These are phyloP conservation scores for Yamadazyma sp. DNA, from an alignment of 1,139 yeast species.

Conservation along the genomic window DNA sequence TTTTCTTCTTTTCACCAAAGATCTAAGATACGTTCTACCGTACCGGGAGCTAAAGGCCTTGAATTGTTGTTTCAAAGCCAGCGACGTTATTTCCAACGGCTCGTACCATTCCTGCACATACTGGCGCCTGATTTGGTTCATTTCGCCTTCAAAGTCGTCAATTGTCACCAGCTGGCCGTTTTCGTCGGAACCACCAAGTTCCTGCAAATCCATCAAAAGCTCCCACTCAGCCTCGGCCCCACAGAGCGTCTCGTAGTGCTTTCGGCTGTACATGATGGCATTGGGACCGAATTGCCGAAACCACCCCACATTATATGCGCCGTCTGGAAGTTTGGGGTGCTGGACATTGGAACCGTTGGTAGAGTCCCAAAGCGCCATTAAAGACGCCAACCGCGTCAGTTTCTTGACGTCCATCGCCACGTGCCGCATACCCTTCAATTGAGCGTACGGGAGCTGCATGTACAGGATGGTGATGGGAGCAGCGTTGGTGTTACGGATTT, in stretches of 20 bases:
- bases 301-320: slow-evolving; percentile 25
- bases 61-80: slow-evolving; percentile 16
- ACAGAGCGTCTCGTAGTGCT: slow-evolving; percentile 27
- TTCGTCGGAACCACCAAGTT: slow-evolving; percentile 2
- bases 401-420: slow-evolving; percentile 35
- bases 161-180: slow-evolving; percentile 3
- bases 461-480: slow-evolving; percentile 34
- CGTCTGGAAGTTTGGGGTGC: slow-evolving; percentile 19
- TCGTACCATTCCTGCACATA: slow-evolving; percentile 23
- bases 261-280: slow-evolving; percentile 29
- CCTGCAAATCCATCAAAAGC: slow-evolving; percentile 17
- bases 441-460: slow-evolving; percentile 27
- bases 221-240: slow-evolving; percentile 35
- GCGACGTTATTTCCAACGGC: slow-evolving; percentile 21
- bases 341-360: slow-evolving; percentile 11
- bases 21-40: slow-evolving; percentile 2
- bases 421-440: slow-evolving; percentile 20
- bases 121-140: slow-evolving; percentile 1
- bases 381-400: slow-evolving; percentile 24
- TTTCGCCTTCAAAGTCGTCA: slow-evolving; percentile 3
- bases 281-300: slow-evolving; percentile 28
- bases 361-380: slow-evolving; percentile 28
- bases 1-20: slow-evolving; percentile 14
- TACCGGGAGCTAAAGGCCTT: slow-evolving; percentile 17
- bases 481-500: slow-evolving; percentile 28